These are phyloP conservation scores for Penicillium olsonii DNA, from an alignment of 2,329 filamentous ascomycete genomes.

Conservation along the genomic window DNA sequence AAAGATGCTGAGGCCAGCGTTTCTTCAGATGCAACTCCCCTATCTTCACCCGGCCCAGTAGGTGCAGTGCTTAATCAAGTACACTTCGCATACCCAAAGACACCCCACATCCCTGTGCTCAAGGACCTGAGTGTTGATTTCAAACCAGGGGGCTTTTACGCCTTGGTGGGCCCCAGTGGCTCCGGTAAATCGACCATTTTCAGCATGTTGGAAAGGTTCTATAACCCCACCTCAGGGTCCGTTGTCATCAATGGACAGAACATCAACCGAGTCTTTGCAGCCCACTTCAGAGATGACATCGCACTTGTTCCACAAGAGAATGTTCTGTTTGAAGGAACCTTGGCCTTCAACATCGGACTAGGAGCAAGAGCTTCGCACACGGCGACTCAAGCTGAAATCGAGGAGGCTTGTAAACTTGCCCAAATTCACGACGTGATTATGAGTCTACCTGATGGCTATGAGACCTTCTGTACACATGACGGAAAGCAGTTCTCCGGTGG, in stretches of 20 bases:
- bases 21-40: background rate
- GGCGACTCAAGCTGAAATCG: constrained; percentile 61
- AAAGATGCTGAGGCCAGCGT: background rate
- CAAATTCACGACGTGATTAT: constrained; percentile 70
- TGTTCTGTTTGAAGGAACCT: constrained; percentile 49
- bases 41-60: background rate
- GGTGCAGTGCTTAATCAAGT: background rate
- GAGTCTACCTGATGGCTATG: constrained; percentile 64
- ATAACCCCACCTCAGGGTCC: constrained; percentile 42
- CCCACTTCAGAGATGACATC: constrained; percentile 42
- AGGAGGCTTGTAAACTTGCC: constrained; percentile 65
- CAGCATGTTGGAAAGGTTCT: constrained; percentile 57
- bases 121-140: constrained; percentile 49
- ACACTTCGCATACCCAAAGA: constrained; percentile 13
- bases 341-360: constrained; percentile 49
- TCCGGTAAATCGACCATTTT: constrained; percentile 69
- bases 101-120: background rate
- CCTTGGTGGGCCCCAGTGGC: constrained; percentile 66
- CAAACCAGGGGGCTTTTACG: constrained; percentile 61
- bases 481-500: constrained; percentile 59
- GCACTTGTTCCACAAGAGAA: constrained; percentile 51
- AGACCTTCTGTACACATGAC: constrained; percentile 60
- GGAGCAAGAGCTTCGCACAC: constrained; percentile 54
- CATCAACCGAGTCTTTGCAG: background rate
- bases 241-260: background rate